Evolutionary conservation across 2,329 filamentous ascomycete species (phyloP).

Genomic region (Aureobasidium sp.): DNA sequence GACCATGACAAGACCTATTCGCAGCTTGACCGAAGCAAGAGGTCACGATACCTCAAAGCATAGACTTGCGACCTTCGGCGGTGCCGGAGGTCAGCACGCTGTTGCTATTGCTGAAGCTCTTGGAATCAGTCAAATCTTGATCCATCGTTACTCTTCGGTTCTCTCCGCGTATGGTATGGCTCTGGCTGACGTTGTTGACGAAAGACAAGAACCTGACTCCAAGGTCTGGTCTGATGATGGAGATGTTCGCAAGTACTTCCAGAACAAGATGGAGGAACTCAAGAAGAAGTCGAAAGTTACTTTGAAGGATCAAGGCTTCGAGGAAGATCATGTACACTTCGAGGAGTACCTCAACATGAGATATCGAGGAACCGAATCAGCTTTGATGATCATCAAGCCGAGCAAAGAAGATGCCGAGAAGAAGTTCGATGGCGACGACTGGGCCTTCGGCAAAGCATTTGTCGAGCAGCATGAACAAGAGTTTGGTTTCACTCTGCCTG

Average conservation of each 20-base stretch:
- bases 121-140: conserved; percentile 74
- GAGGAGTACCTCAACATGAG: conserved; percentile 93
- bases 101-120: conserved; percentile 82
- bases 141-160: conserved; percentile 82
- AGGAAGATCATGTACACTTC: conserved; percentile 63
- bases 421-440: conserved; percentile 56
- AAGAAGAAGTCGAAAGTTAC: conserved; percentile 63
- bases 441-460: conserved; percentile 79
- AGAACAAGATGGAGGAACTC: conserved; percentile 66
- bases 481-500: conserved; percentile 80
- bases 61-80: conserved; percentile 83
- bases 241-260: conserved; percentile 53
- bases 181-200: conserved; percentile 84
- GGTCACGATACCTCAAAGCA: conserved; percentile 87
- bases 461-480: conserved; percentile 82
- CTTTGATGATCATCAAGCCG: conserved; percentile 79
- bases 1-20: conserved; percentile 82
- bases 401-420: conserved; percentile 50
- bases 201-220: conserved; percentile 69
- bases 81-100: conserved; percentile 83
- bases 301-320: conserved; percentile 70
- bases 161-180: conserved; percentile 90
- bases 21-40: conserved; percentile 84
- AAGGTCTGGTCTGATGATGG: conserved; percentile 50
- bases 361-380: conserved; percentile 83